Percentiles rank a stretch among this genome's conserved stretches.
Conservation (phyloP, 2,329 filamentous ascomycete species). For the Neurospora sp. region DNA sequence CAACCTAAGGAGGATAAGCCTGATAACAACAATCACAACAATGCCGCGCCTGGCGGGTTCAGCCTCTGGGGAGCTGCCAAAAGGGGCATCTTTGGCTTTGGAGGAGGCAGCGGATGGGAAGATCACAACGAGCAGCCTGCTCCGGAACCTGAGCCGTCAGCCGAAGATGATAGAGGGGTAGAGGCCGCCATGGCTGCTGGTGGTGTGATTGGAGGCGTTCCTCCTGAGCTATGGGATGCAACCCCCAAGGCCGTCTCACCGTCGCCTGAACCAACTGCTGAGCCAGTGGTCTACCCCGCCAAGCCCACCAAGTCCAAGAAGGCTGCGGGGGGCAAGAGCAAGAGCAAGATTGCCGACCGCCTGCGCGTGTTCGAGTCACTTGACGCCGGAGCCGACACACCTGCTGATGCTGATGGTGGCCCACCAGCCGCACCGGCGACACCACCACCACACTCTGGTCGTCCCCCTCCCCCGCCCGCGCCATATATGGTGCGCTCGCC, state of each 20-base stretch:
- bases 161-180: slow-evolving; percentile 33
- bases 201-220: slow-evolving; percentile 14
- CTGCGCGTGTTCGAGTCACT: slow-evolving; percentile 45
- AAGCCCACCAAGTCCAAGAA: slow-evolving; percentile 39
- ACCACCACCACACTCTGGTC: background rate
- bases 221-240: slow-evolving; percentile 28
- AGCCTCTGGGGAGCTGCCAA: slow-evolving; percentile 48
- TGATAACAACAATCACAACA: slow-evolving; percentile 26
- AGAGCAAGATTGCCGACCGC: slow-evolving; percentile 45
- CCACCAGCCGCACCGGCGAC: background rate
- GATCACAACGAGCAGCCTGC: slow-evolving; percentile 20
- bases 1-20: slow-evolving; percentile 22
- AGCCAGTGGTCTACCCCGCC: slow-evolving; percentile 11
- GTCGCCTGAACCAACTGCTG: slow-evolving; percentile 25
- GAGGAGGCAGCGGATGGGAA: slow-evolving; percentile 23
- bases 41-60: slow-evolving; percentile 32
- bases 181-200: slow-evolving; percentile 31
- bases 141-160: slow-evolving; percentile 14
- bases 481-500: slow-evolving; percentile 25
- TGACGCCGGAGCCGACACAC: slow-evolving; percentile 22
- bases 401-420: background rate
- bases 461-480: slow-evolving; percentile 23
- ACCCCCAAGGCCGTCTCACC: slow-evolving; percentile 24
- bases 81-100: slow-evolving; percentile 21
- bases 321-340: slow-evolving; percentile 39